Conservation (phyloP, 768 basidiomycete species). For the Mycena epipterygia region DNA sequence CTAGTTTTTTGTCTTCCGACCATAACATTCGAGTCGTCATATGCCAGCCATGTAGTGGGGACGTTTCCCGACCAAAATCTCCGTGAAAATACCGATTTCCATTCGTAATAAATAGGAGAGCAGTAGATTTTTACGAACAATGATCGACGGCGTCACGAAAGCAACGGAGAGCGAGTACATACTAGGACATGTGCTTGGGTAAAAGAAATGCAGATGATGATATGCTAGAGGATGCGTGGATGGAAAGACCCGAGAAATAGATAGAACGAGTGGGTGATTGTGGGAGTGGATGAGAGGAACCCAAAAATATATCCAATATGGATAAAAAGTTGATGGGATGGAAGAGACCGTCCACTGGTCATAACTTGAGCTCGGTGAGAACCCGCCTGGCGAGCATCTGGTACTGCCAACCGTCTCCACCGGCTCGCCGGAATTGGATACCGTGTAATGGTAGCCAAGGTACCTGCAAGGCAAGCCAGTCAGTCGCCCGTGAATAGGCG, state of each 20-base stretch:
- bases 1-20: too few relatives aligned
- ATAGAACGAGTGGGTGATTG: neutral
- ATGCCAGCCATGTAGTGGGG: too few relatives aligned
- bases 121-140: too few relatives aligned
- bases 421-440: constrained; percentile 92
- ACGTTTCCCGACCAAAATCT: too few relatives aligned
- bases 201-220: neutral
- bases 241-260: neutral
- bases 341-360: constrained; percentile 36
- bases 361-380: constrained; percentile 90
- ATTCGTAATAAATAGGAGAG: too few relatives aligned
- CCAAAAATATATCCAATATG: neutral
- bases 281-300: neutral
- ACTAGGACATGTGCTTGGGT: neutral
- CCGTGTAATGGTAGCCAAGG: constrained; percentile 96
- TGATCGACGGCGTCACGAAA: too few relatives aligned
- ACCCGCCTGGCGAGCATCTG: constrained; percentile 94
- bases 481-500: constrained; percentile 22
- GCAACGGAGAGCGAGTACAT: too few relatives aligned
- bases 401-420: constrained; percentile 97
- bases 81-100: too few relatives aligned
- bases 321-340: neutral
- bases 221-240: constrained; percentile 11
- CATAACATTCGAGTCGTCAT: too few relatives aligned
- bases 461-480: constrained; percentile 66